A percentile compares a stretch with the other conserved stretches of the same genome.
Conservation (phyloP, 164 flowering plant species). For the Tetracentron sinense region DNA sequence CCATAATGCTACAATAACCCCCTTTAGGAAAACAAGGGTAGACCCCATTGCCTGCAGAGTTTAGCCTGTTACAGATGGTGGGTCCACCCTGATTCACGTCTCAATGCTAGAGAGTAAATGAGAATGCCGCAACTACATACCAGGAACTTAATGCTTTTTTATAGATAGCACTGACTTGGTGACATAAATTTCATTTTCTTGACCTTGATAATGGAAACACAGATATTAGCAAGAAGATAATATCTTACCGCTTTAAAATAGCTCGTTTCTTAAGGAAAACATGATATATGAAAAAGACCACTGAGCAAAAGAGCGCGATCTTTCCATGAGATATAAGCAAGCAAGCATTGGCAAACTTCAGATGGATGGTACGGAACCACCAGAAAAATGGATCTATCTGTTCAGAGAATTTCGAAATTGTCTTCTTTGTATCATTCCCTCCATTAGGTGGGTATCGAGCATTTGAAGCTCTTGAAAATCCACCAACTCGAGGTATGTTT, state of each 20-base stretch:
- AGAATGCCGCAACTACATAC: too few species aligned
- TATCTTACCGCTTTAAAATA: slow-evolving; percentile 40
- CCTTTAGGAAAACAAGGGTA: neutral
- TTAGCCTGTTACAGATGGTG: neutral
- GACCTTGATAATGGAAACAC: neutral
- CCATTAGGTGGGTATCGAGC: slow-evolving; percentile 6
- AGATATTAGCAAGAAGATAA: neutral
- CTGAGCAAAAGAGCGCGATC: slow-evolving; percentile 32
- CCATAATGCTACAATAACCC: neutral
- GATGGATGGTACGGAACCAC: slow-evolving; percentile 48
- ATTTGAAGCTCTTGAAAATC: slow-evolving; percentile 16
- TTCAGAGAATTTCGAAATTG: slow-evolving; percentile 24
- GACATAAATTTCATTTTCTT: too few species aligned
- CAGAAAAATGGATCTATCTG: slow-evolving; percentile 32
- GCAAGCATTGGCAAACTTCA: slow-evolving; percentile 39
- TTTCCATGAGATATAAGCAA: slow-evolving; percentile 39
- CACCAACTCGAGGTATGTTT: slow-evolving; percentile 15
- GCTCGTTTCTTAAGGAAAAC: slow-evolving; percentile 36
- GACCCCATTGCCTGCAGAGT: neutral
- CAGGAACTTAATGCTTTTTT: too few species aligned
- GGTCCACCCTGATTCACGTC: neutral
- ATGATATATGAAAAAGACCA: slow-evolving; percentile 34
- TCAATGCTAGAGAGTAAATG: too few species aligned
- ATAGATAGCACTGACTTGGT: too few species aligned
- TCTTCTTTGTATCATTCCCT: slow-evolving; percentile 13